Evolutionary conservation across 306 rosid species (phyloP).

Genomic region (Lithocarpus polystachyus): DNA sequence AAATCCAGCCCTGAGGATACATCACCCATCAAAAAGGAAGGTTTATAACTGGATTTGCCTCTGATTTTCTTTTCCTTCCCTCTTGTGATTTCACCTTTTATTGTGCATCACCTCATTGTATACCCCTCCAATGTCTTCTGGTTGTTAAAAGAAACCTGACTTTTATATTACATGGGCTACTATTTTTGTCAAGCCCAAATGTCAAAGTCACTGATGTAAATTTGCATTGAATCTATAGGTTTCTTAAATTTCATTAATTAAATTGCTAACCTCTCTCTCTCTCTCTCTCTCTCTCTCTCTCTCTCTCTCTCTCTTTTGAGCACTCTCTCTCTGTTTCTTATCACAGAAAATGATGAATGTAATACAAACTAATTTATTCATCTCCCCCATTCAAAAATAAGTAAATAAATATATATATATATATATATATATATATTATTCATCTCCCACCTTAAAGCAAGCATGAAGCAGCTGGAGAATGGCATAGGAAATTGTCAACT

Average conservation of each 20-base stretch:
- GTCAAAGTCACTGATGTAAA: not conserved
- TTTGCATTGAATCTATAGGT: not conserved
- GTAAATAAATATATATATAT: no score
- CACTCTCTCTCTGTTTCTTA: no score
- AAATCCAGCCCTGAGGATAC: not conserved
- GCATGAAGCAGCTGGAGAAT: no score
- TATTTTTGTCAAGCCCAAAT: slow-evolving; percentile 15
- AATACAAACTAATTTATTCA: not conserved
- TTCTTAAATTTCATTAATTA: no score
- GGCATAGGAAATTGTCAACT: no score
- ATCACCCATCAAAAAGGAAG: not conserved
- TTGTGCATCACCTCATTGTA: not conserved
- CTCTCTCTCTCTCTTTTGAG: not conserved
- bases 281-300: no score
- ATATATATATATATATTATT: not conserved
- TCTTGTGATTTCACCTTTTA: not conserved
- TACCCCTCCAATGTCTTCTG: not conserved
- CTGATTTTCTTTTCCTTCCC: not conserved
- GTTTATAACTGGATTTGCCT: not conserved
- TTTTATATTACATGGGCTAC: not conserved
- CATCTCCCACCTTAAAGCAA: not conserved
- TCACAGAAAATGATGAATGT: not conserved
- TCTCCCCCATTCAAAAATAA: not conserved
- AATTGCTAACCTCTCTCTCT: not conserved
- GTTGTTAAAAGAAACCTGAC: not conserved